A percentile compares a stretch with the other conserved stretches of the same genome.
These are phyloP conservation scores for Chytriomyces sp. DNA, from an alignment of 192 early-diverging fungal species.

Conservation along the genomic window DNA sequence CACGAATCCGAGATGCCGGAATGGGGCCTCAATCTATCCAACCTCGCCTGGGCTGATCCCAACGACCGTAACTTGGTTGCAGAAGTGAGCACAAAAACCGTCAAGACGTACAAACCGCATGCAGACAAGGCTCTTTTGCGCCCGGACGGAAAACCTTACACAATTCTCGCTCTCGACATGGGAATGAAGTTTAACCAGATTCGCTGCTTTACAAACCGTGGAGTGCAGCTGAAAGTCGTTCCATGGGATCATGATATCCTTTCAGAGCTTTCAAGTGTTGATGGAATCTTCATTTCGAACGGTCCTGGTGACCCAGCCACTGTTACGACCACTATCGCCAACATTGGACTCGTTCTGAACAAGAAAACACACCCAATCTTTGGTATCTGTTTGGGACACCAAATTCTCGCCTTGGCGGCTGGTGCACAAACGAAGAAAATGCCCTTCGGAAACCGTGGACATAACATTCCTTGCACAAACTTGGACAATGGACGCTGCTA, in stretches of 20 bases:
- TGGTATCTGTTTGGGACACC: constrained; percentile 99
- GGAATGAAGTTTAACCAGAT: constrained; percentile 99
- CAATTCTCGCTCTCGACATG: constrained; percentile 92
- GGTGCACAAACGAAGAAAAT: constrained; percentile 94
- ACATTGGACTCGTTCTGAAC: constrained; percentile 70
- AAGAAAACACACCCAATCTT: constrained; percentile 87
- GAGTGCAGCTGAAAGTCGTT: constrained; percentile 91
- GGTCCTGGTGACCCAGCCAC: constrained; percentile 96
- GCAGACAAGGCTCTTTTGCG: constrained; percentile 56
- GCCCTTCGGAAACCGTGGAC: constrained; percentile 98
- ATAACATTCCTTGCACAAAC: constrained; percentile 99
- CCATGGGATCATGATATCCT: constrained; percentile 97
- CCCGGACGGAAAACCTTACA: constrained; percentile 72
- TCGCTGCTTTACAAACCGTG: constrained; percentile 94
- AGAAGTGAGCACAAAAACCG: constrained; percentile 88
- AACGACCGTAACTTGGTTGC: constrained; percentile 92
- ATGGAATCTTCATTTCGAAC: constrained; percentile 87
- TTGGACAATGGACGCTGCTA: constrained; percentile 95
- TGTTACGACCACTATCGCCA: constrained; percentile 77
- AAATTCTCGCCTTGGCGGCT: constrained; percentile 90
- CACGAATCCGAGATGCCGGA: constrained; percentile 20
- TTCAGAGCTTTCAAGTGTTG: constrained; percentile 53
- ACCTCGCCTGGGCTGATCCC: constrained; percentile 92
- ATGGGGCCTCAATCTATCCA: constrained; percentile 62
- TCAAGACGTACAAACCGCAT: constrained; percentile 76